Evolutionary conservation across 164 flowering plant genomes (phyloP).

Genomic region (Sedum album): DNA sequence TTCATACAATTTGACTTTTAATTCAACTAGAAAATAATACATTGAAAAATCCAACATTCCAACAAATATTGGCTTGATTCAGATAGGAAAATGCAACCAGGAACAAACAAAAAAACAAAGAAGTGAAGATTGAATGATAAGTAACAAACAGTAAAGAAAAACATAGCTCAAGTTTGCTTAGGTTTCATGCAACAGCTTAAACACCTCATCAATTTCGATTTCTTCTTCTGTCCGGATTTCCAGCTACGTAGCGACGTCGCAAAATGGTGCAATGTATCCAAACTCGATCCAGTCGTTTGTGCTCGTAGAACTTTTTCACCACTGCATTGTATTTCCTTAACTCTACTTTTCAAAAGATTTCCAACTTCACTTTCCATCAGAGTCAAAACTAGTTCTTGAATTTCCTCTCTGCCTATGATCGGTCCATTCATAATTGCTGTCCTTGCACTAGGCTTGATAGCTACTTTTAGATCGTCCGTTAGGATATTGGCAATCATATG

Average conservation of each 20-base stretch:
- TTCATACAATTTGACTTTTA: too few species aligned
- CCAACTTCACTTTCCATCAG: conserved; percentile 27
- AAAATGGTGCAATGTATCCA: not conserved
- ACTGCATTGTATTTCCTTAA: conserved; percentile 15
- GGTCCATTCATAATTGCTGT: conserved; percentile 5
- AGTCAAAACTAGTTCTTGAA: conserved; percentile 24
- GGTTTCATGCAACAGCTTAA: conserved; percentile 3
- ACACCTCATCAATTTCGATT: not conserved
- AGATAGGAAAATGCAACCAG: not conserved
- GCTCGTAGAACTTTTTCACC: conserved; percentile 14
- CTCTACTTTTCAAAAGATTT: conserved; percentile 15
- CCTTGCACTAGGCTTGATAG: conserved; percentile 13
- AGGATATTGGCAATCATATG: conserved; percentile 30
- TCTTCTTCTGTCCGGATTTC: not conserved
- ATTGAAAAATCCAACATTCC: too few species aligned
- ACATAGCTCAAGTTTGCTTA: not conserved
- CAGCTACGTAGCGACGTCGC: not conserved
- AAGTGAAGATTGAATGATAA: not conserved
- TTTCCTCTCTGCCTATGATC: conserved; percentile 31
- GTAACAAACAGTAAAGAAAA: too few species aligned
- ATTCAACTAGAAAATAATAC: too few species aligned
- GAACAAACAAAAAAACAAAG: not conserved
- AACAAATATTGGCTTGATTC: not conserved
- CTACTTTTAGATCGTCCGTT: conserved; percentile 27
- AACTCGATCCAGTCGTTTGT: not conserved